Percentiles rank a stretch among this genome's conserved stretches.
Conservation (phyloP, 176 grass and related monocot genomes). For the Musa troglodytarum region DNA sequence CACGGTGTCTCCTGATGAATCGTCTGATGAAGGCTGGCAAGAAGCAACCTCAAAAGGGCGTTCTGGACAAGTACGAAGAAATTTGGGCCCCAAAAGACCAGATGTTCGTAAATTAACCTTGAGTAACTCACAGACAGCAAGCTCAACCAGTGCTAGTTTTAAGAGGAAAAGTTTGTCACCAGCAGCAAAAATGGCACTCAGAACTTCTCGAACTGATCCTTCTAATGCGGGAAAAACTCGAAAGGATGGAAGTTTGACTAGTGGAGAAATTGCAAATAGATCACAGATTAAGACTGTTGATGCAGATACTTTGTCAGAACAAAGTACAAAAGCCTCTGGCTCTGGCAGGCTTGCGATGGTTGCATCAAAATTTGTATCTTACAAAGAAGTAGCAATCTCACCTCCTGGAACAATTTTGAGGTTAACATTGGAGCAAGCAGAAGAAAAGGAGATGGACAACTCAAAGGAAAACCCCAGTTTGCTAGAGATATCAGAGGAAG, state of each 20-base stretch:
- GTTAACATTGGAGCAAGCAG: conserved; percentile 48
- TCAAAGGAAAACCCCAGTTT: conserved; percentile 26
- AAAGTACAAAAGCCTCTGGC: conserved; percentile 21
- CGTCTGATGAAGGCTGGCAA: conserved; percentile 98
- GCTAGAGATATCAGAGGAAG: conserved; percentile 33
- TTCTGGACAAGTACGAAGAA: conserved; percentile 49
- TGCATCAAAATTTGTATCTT: conserved; percentile 77
- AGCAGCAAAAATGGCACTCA: conserved; percentile 26
- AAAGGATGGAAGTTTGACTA: conserved; percentile 27
- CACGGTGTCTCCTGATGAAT: conserved; percentile 68
- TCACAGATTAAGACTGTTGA: conserved; percentile 26
- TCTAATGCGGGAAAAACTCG: conserved; percentile 32
- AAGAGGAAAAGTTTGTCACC: conserved; percentile 28
- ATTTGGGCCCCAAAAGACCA: conserved; percentile 37
- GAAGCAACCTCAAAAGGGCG: conserved; percentile 66
- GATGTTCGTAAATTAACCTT: conserved; percentile 48
- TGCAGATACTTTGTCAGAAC: conserved; percentile 22
- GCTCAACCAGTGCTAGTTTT: conserved; percentile 25
- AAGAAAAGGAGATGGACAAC: conserved; percentile 25
- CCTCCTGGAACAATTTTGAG: conserved; percentile 79
- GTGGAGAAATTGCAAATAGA: conserved; percentile 25
- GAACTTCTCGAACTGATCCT: conserved; percentile 25
- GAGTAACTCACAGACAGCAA: conserved; percentile 31
- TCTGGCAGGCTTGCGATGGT: conserved; percentile 38
- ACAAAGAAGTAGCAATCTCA: conserved; percentile 91